phyloP scores from a whole-genome alignment of 176 grass and related monocot genomes.

The Ensete glaucum region DNA sequence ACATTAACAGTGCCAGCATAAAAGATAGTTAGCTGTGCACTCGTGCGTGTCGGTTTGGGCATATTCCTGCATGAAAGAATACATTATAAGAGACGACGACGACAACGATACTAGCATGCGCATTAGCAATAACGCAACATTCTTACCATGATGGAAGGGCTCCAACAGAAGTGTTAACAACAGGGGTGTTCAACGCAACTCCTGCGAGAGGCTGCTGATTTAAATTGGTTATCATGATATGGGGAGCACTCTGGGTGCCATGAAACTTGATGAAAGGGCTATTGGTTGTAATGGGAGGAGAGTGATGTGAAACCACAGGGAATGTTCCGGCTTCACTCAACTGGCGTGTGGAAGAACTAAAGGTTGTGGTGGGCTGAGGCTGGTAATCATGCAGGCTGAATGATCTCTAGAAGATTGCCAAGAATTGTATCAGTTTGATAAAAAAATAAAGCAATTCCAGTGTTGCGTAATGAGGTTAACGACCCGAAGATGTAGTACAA shows the following conservation, averaged over 20 bases:
- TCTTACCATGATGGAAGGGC: background rate
- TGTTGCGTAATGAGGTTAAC: background rate
- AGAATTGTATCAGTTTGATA: background rate
- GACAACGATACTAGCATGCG: background rate
- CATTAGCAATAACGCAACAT: too few relatives aligned
- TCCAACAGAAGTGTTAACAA: background rate
- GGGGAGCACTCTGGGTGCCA: background rate
- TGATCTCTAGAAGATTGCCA: background rate
- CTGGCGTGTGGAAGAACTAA: background rate
- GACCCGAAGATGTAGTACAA: background rate
- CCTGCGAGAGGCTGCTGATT: conserved; percentile 8
- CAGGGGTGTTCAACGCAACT: background rate
- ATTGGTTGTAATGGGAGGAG: background rate
- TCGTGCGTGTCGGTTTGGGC: background rate
- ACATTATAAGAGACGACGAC: background rate
- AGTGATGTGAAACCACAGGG: conserved; percentile 6
- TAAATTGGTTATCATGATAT: background rate
- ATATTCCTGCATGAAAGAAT: background rate
- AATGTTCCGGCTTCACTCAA: conserved; percentile 7
- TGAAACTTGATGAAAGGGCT: conserved; percentile 14
- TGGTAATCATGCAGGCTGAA: background rate
- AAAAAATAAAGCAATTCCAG: too few relatives aligned
- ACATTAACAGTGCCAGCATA: conserved; percentile 34
- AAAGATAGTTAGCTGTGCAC: conserved; percentile 32
- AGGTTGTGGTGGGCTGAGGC: background rate